phyloP scores from a whole-genome alignment of 2,329 filamentous ascomycete genomes.

The Phialemoniopsis sp. region DNA sequence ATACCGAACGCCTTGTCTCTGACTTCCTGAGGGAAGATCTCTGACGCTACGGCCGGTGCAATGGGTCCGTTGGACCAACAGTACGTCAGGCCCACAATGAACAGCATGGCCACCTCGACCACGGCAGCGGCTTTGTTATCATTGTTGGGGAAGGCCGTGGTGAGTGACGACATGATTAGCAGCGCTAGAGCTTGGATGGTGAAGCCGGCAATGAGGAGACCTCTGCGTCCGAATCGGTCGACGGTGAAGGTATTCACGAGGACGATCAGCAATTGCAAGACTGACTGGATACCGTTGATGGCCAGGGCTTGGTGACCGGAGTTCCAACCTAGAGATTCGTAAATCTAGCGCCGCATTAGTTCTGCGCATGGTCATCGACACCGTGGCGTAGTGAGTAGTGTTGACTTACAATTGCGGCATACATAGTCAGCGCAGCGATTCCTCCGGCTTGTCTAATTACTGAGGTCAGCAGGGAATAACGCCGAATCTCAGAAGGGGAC shows the following conservation, averaged over 20 bases:
- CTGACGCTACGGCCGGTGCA: conserved; percentile 26
- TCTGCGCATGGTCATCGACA: no score
- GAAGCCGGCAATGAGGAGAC: conserved; percentile 27
- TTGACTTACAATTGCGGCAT: conserved; percentile 21
- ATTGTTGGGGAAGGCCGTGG: conserved; percentile 29
- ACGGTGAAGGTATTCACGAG: conserved; percentile 34
- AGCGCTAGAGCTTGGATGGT: conserved; percentile 28
- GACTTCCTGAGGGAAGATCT: conserved; percentile 35
- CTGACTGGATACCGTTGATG: conserved; percentile 31
- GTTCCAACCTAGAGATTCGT: conserved; percentile 30
- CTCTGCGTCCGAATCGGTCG: conserved; percentile 24
- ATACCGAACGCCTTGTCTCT: conserved; percentile 31
- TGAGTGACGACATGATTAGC: conserved; percentile 28
- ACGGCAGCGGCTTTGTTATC: conserved; percentile 29
- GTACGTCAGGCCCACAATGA: conserved; percentile 35
- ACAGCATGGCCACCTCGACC: conserved; percentile 33
- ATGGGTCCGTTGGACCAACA: conserved; percentile 34
- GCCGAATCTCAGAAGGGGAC: background rate
- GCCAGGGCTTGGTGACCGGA: conserved; percentile 25
- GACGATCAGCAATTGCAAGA: conserved; percentile 30
- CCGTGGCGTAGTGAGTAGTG: no score
- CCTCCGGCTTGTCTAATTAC: conserved; percentile 17
- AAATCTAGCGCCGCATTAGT: conserved; percentile 15
- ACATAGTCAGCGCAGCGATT: conserved; percentile 29
- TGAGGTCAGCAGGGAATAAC: background rate